Evolutionary conservation across 495 filamentous ascomycete genomes (phyloP).

Genomic region (Podospora pseudopauciseta): DNA sequence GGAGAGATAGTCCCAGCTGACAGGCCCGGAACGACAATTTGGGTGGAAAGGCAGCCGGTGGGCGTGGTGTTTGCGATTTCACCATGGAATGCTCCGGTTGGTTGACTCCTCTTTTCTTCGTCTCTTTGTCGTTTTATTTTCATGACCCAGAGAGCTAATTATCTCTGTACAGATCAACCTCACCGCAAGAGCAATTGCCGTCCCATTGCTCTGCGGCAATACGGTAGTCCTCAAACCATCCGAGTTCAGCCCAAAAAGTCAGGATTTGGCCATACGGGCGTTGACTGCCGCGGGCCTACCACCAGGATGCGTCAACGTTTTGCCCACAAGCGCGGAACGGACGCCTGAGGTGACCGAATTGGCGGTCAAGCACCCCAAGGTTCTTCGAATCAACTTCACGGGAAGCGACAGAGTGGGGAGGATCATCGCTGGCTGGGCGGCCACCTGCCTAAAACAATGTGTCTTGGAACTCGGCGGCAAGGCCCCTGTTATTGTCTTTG

Average conservation of each 20-base stretch:
- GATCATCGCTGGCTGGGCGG: constrained; percentile 45
- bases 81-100: constrained; percentile 37
- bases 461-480: constrained; percentile 43
- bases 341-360: constrained; percentile 46
- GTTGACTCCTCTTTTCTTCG: neutral
- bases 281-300: constrained; percentile 64
- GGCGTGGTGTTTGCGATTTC: constrained; percentile 38
- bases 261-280: constrained; percentile 60
- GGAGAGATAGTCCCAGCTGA: constrained; percentile 36
- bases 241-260: constrained; percentile 67
- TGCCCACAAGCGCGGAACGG: constrained; percentile 40
- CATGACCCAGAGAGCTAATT: neutral
- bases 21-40: constrained; percentile 29
- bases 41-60: constrained; percentile 29
- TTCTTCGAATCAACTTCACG: constrained; percentile 48
- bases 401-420: constrained; percentile 35
- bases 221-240: constrained; percentile 73
- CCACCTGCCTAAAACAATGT: constrained; percentile 54
- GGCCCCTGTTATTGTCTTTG: constrained; percentile 33
- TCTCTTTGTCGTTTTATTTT: neutral
- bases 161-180: constrained; percentile 47
- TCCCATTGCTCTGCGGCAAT: constrained; percentile 72
- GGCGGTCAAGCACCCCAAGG: constrained; percentile 44
- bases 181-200: constrained; percentile 56
- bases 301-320: constrained; percentile 46